Conservation (phyloP, 768 basidiomycete species). For the Rhizopogon roseolus region DNA sequence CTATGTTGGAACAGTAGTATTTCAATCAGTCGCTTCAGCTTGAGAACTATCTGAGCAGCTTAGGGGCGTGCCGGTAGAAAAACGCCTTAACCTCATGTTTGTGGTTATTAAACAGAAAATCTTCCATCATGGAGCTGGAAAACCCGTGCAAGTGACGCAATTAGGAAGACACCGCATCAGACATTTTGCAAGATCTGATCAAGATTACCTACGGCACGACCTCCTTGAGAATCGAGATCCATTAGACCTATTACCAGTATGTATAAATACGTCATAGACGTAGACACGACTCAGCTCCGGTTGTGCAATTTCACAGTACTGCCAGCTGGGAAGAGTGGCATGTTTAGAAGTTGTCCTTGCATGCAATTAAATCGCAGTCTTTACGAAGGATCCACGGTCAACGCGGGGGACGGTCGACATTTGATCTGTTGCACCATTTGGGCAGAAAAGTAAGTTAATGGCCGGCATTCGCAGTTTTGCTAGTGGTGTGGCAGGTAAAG, state of each 20-base stretch:
- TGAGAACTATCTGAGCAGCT: not conserved
- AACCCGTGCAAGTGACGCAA: not conserved
- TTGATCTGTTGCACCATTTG: not conserved
- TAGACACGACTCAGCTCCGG: not conserved
- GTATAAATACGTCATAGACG: not conserved
- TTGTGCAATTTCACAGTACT: not conserved
- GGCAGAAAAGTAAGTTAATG: not conserved
- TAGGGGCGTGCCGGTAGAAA: not conserved
- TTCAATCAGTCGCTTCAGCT: not conserved
- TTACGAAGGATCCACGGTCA: not conserved
- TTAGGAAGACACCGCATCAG: not conserved
- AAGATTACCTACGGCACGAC: not conserved
- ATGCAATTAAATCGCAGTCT: not conserved
- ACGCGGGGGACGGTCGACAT: not conserved
- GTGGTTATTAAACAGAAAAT: not conserved
- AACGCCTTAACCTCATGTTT: not conserved
- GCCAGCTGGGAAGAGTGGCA: not conserved
- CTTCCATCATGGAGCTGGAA: not conserved
- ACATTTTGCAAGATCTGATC: not conserved
- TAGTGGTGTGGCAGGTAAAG: not conserved
- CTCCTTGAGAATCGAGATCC: not conserved
- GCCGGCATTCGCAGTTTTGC: not conserved
- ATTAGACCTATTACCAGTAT: not conserved
- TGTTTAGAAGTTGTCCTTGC: not conserved
- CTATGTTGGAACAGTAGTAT: not conserved